Base-by-base conservation (phyloP, 1,284 basidiomycete genomes). In the Peniophora sp. region DNA sequence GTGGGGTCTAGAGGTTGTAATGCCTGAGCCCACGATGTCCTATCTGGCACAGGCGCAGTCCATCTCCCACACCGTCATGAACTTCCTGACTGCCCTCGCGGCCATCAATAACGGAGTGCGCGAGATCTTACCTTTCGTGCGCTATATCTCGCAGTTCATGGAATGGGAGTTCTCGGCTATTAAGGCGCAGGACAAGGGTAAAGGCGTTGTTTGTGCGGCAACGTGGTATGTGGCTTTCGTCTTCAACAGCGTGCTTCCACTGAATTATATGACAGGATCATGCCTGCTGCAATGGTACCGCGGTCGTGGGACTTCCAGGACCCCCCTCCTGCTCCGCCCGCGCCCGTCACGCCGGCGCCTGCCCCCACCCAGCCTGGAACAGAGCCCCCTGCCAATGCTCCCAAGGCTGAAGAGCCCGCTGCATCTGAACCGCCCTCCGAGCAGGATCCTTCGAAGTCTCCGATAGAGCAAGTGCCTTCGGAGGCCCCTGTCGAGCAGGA, bases 141-240 rank as follows among this genome's bases (percentile, higher is more conserved):
- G 86, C 35, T 89, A 89, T 64, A 82, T 89, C 51, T 70, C 82
- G 34, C 83, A 86, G 57, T 89, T 80, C 65, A 70, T 87, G 56
- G 83, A 90, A 56, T 79, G 75, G 41, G 86, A 90, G 62, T 89
- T 81, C 71, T 69, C 65, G 50, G 54, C 73, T 47, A 86, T 92
- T 62, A 74, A 79, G 62, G 68, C 60, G 24, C 77, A 84, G 58
- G 75, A 92, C 59, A 59, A 72, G 47, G 88, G 89, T 1, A 66
- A 78, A 59, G 89, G 89, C 24, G 88, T 91, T 19, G 81, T 92
- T 34, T 91, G 89, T 63, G 85, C 85, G 47, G 84, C 89, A 20
- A 92, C 89, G 16, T 91, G 89, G 85, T 83, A 59, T 47, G 73
- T 66, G 38, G 38, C 6, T 23, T 16, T 34, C 24, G 19, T 20